Evolutionary conservation across 1,284 basidiomycete genomes (phyloP).

Genomic region (Apiotrichum domesticum): DNA sequence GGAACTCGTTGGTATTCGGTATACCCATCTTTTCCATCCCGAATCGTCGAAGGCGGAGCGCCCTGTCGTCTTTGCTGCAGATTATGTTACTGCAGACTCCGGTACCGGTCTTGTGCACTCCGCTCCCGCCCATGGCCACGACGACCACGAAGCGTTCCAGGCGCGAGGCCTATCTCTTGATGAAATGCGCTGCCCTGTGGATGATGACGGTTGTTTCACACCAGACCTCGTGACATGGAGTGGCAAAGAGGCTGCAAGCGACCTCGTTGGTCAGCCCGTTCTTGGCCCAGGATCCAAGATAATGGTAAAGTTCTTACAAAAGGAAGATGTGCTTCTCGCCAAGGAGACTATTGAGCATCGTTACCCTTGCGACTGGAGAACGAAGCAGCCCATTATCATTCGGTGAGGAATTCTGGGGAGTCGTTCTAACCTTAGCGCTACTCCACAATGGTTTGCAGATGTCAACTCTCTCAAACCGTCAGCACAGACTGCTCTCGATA

Average conservation of each 20-base stretch:
- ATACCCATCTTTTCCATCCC: slow-evolving; percentile 62
- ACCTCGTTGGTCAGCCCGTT: slow-evolving; percentile 62
- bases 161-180: slow-evolving; percentile 35
- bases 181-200: slow-evolving; percentile 64
- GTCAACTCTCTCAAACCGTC: slow-evolving; percentile 72
- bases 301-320: slow-evolving; percentile 60
- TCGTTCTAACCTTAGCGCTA: slow-evolving; percentile 58
- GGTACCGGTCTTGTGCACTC: slow-evolving; percentile 97
- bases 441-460: slow-evolving; percentile 97
- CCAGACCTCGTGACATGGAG: slow-evolving; percentile 55
- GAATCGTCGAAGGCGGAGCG: slow-evolving; percentile 50
- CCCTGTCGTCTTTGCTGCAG: slow-evolving; percentile 50
- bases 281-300: slow-evolving; percentile 63
- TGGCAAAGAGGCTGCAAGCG: slow-evolving; percentile 37
- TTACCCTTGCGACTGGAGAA: slow-evolving; percentile 98
- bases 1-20: slow-evolving; percentile 60
- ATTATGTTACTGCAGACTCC: slow-evolving; percentile 75
- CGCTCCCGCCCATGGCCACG: slow-evolving; percentile 88
- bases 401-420: slow-evolving; percentile 48
- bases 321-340: slow-evolving; percentile 58
- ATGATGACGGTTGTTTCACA: slow-evolving; percentile 70
- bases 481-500: slow-evolving; percentile 65
- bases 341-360: slow-evolving; percentile 72
- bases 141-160: slow-evolving; percentile 78
- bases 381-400: slow-evolving; percentile 84